Evolutionary conservation across 805 yeast species (phyloP).

Genomic region (Helenozyma baotianmanensis): DNA sequence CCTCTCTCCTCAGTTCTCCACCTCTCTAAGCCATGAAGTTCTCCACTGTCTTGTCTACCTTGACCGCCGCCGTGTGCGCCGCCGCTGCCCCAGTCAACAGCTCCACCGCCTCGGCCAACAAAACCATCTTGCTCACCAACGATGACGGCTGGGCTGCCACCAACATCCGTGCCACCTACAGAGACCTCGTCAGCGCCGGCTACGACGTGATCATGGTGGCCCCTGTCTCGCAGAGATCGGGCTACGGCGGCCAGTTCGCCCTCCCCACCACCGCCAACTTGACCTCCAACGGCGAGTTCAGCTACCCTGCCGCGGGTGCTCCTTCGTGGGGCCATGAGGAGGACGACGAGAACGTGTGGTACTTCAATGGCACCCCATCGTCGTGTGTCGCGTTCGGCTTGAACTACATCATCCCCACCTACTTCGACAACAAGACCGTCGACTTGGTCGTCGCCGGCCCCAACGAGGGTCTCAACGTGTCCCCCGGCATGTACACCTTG

Average conservation of each 20-base stretch:
- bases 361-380: conserved; percentile 26
- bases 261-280: conserved; percentile 37
- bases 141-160: conserved; percentile 58
- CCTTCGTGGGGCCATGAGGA: conserved; percentile 55
- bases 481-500: conserved; percentile 24
- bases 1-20: too few relatives aligned
- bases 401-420: conserved; percentile 20
- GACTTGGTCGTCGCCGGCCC: conserved; percentile 27
- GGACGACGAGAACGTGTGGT: conserved; percentile 28
- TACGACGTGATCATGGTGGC: conserved; percentile 18
- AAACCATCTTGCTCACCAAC: conserved; percentile 47
- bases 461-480: conserved; percentile 27
- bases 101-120: conserved; percentile 17
- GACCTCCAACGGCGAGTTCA: conserved; percentile 44
- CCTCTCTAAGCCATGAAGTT: conserved; percentile 6
- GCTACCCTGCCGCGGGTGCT: conserved; percentile 42
- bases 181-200: conserved; percentile 26
- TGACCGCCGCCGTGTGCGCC: conserved; percentile 16
- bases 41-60: conserved; percentile 8
- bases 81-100: conserved; percentile 20
- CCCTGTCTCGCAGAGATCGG: conserved; percentile 18
- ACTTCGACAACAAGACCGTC: conserved; percentile 17
- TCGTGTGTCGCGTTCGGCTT: conserved; percentile 25
- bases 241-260: conserved; percentile 41
- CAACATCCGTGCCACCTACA: conserved; percentile 52